phyloP scores from a whole-genome alignment of 768 basidiomycete species.

The Dentipellis fragilis region DNA sequence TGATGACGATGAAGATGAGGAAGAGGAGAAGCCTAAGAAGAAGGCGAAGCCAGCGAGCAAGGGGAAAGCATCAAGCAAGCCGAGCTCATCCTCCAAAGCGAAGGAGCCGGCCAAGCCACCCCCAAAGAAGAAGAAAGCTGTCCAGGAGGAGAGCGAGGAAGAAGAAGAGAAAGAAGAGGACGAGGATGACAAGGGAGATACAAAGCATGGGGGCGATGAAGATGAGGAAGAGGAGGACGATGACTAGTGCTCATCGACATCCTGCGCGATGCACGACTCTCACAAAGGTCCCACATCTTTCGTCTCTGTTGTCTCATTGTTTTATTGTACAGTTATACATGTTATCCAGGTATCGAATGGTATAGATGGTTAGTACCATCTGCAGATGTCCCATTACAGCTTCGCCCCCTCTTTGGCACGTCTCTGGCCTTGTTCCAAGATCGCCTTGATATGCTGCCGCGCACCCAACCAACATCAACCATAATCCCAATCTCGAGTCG shows the following conservation, averaged over 20 bases:
- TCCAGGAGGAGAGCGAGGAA: constrained; percentile 33
- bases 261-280: background rate
- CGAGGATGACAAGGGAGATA: constrained; percentile 11
- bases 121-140: constrained; percentile 27
- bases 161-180: constrained; percentile 18
- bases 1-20: constrained; percentile 41
- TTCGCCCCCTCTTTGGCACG: constrained; percentile 17
- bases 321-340: too few relatives aligned
- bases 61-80: background rate
- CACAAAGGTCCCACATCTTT: background rate
- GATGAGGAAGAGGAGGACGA: background rate
- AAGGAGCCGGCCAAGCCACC: constrained; percentile 21
- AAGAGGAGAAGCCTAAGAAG: constrained; percentile 34
- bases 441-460: constrained; percentile 36
- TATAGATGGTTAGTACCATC: too few relatives aligned
- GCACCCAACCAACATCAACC: background rate
- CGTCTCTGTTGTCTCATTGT: background rate
- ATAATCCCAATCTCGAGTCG: background rate
- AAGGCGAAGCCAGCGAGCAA: constrained; percentile 17
- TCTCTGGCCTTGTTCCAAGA: constrained; percentile 37
- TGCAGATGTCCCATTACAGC: background rate
- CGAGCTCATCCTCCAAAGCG: background rate
- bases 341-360: too few relatives aligned
- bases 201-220: background rate
- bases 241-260: background rate